A percentile compares a stretch with the other conserved stretches of the same genome.
Conservation (phyloP, 2,329 filamentous ascomycete genomes). For the Cladophialophora psammophila region DNA sequence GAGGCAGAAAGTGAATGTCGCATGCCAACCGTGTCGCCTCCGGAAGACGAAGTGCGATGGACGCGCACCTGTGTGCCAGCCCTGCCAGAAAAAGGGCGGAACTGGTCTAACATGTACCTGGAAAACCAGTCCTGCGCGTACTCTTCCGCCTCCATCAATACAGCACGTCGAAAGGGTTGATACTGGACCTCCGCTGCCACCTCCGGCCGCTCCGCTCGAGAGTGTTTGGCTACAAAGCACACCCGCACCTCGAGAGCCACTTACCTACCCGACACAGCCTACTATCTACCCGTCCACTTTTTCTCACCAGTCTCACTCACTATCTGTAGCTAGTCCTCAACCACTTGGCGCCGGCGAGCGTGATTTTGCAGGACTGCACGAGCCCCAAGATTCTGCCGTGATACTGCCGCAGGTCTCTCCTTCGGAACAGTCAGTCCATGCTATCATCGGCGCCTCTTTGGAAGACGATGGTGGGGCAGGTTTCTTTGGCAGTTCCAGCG, state of each 20-base stretch:
- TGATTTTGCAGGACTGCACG: background rate
- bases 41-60: conserved; percentile 48
- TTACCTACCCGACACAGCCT: background rate
- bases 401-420: conserved; percentile 8
- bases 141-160: background rate
- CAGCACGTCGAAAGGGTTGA: background rate
- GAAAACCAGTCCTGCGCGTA: background rate
- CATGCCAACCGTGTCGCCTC: conserved; percentile 53
- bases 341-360: background rate
- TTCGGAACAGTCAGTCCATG: conserved; percentile 50
- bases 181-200: background rate
- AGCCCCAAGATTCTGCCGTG: background rate
- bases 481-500: conserved; percentile 58
- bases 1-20: conserved; percentile 55
- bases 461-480: conserved; percentile 54
- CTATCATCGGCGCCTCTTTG: conserved; percentile 54
- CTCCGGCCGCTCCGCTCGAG: background rate
- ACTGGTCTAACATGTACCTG: conserved; percentile 35
- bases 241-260: background rate
- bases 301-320: background rate
- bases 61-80: conserved; percentile 40
- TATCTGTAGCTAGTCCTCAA: background rate
- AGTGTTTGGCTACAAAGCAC: background rate
- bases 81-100: conserved; percentile 41
- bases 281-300: background rate